Percentiles rank a stretch among this genome's conserved stretches.
phyloP scores from a whole-genome alignment of 176 grass and related monocot genomes.

The Triticum urartu region DNA sequence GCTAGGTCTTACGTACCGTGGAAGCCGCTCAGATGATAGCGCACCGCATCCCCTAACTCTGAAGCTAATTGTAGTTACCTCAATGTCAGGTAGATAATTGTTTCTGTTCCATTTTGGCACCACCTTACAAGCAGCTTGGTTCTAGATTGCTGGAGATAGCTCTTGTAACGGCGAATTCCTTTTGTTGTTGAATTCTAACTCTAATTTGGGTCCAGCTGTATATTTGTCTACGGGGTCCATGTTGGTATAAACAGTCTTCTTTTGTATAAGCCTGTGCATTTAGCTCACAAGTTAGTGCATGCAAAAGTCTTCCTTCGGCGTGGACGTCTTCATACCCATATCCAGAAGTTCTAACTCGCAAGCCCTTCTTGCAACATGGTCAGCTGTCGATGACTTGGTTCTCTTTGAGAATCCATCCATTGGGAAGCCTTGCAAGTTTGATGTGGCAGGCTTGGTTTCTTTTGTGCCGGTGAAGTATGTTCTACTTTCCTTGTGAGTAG shows the following conservation, averaged over 20 bases:
- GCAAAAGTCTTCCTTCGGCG: slow-evolving; percentile 28
- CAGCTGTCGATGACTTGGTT: not conserved
- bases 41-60: slow-evolving; percentile 25
- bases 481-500: not conserved
- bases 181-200: slow-evolving; percentile 32
- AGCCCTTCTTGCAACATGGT: too few species aligned
- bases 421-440: not conserved
- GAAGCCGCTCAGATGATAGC: slow-evolving; percentile 39
- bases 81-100: slow-evolving; percentile 58
- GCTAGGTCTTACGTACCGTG: slow-evolving; percentile 39
- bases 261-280: slow-evolving; percentile 45
- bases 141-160: slow-evolving; percentile 28
- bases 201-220: slow-evolving; percentile 45
- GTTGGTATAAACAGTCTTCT: slow-evolving; percentile 22
- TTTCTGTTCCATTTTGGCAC: slow-evolving; percentile 35
- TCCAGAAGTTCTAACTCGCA: not conserved
- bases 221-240: slow-evolving; percentile 43
- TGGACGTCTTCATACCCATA: not conserved
- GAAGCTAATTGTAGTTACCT: slow-evolving; percentile 55
- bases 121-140: slow-evolving; percentile 33
- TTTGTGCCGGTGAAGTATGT: not conserved
- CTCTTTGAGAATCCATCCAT: not conserved
- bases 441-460: not conserved
- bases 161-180: slow-evolving; percentile 32
- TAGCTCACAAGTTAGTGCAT: slow-evolving; percentile 41